Evolutionary conservation across 352 stramenopile genomes (phyloP), one percentile per base, ranked within the genome.

Genomic region (Pythium monospermum): DNA sequence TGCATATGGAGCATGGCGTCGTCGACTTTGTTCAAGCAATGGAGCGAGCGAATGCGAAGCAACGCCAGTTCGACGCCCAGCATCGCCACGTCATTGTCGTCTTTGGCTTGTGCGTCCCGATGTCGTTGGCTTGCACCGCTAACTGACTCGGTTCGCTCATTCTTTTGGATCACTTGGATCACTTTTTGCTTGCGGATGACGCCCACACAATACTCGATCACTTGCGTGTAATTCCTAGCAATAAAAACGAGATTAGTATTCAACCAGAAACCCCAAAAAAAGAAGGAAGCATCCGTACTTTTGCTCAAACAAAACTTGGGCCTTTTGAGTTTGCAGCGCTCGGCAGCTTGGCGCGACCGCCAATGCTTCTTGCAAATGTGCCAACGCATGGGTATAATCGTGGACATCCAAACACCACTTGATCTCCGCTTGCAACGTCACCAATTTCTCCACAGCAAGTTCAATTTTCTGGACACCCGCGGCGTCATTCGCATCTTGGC

Each of bases 21-120:
- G 0, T 89, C 79, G 0, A 72, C 51, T 53, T 86, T 82, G 52
- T 85, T 80, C 25, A 83, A 68, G 40, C 89, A 90, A 43, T 91
- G 80, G n/a, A 90, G 53, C n/a, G 75, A 59, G 8, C 50, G 43
- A 50, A 68, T 64, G 11, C 54, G 36, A n/a, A 68, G 46, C 43
- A 68, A 35, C 4, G 61, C 76, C 26, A 92, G 45, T 21, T 94
- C 83, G 23, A 91, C 71, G 3, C 81, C 83, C 0, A 91, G 30
- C 16, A 79, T 41, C 2, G 54, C 47, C 8, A 85, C 67, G 11
- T 85, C 75, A 3, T 68, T 59, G 30, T 81, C 61, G 3, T 56
- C 39, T 4, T 51, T 61, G 5, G 28, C 46, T 13, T 54, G 47
- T 4, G 15, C 28, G 37, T 38, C 42, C 33, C 28, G 52, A 11